phyloP scores from a whole-genome alignment of 2,329 filamentous ascomycete genomes.

The Epichloe typhina region DNA sequence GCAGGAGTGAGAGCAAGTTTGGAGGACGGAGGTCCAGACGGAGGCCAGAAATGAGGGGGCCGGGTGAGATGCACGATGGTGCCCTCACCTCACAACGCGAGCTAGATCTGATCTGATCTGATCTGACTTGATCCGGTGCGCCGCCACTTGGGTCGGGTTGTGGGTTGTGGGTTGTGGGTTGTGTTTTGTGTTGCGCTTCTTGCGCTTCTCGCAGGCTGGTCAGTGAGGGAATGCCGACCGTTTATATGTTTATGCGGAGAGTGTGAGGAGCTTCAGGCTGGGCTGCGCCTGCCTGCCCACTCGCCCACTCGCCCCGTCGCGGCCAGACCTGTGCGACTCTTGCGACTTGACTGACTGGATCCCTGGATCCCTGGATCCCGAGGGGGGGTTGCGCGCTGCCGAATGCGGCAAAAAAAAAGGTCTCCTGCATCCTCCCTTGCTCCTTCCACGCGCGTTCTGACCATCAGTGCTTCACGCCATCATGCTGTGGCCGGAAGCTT shows the following conservation, averaged over 20 bases:
- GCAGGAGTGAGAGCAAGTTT: background rate
- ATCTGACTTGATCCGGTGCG: background rate
- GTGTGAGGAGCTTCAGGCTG: background rate
- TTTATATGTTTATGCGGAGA: slow-evolving; percentile 28
- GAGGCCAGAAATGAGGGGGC: background rate
- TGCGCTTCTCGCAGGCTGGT: background rate
- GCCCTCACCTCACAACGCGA: background rate
- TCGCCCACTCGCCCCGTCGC: background rate
- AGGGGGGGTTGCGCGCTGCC: background rate
- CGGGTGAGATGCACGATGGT: slow-evolving; percentile 2
- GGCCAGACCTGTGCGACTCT: background rate
- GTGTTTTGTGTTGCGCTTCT: background rate
- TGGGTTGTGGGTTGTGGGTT: no score
- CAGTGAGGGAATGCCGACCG: slow-evolving; percentile 27
- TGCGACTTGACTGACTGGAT: background rate
- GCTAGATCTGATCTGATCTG: slow-evolving; percentile 1
- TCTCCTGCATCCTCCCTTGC: slow-evolving; percentile 3
- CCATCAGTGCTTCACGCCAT: no score
- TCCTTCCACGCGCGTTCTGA: background rate
- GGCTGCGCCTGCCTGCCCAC: background rate
- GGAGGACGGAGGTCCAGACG: background rate
- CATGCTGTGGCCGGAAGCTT: background rate
- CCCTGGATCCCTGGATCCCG: no score
- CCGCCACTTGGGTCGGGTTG: background rate
- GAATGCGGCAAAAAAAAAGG: slow-evolving; percentile 3